A percentile compares a stretch with the other conserved stretches of the same genome.
Conservation (phyloP, 495 filamentous ascomycete species). For the Xylaria curta region DNA sequence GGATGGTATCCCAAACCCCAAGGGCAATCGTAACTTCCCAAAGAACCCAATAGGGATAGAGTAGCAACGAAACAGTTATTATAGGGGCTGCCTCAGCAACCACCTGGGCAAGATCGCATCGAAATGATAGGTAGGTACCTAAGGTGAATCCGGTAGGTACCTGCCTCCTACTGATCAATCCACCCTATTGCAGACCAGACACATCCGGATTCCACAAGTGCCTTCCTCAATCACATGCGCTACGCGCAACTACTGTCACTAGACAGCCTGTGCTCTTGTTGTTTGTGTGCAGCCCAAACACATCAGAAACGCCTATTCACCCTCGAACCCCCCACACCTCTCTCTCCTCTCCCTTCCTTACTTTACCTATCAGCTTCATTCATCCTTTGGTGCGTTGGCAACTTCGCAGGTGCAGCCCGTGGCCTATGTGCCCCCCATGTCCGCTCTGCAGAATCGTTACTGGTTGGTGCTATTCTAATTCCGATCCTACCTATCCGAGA, state of each 20-base stretch:
- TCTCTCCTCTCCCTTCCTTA: background rate
- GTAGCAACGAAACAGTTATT: background rate
- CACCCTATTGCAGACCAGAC: slow-evolving; percentile 1
- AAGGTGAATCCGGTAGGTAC: background rate
- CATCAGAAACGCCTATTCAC: slow-evolving; percentile 5
- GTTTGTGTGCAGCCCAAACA: slow-evolving; percentile 17
- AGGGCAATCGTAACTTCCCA: background rate
- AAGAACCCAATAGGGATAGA: background rate
- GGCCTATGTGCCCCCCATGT: background rate
- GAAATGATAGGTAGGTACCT: background rate
- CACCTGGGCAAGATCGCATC: background rate
- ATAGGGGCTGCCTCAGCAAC: slow-evolving; percentile 1
- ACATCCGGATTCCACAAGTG: background rate
- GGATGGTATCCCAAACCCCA: background rate
- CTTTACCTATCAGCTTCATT: background rate
- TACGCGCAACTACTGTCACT: slow-evolving; percentile 7
- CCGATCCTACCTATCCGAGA: slow-evolving; percentile 1
- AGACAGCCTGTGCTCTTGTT: background rate
- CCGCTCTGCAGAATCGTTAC: background rate
- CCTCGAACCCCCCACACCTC: slow-evolving; percentile 1
- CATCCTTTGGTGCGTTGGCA: background rate
- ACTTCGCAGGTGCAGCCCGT: slow-evolving; percentile 11
- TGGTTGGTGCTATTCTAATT: slow-evolving; percentile 13
- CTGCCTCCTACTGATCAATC: slow-evolving; percentile 1
- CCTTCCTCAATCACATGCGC: slow-evolving; percentile 13